phyloP scores from a whole-genome alignment of 495 filamentous ascomycete species.

The Aspergillus wentii region DNA sequence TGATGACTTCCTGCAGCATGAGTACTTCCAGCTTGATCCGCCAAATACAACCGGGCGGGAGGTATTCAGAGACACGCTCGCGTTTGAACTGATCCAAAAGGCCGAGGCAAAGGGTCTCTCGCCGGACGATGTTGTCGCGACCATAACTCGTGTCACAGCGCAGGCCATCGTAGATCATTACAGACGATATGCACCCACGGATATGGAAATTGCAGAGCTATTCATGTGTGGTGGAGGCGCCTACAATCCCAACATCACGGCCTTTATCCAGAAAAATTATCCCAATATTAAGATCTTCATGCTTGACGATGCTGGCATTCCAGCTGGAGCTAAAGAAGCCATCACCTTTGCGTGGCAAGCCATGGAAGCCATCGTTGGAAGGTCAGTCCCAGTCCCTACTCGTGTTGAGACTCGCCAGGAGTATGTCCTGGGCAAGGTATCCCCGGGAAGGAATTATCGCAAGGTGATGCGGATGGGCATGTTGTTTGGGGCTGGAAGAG shows the following conservation, averaged over 20 bases:
- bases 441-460: constrained; percentile 50
- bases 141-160: constrained; percentile 52
- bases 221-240: constrained; percentile 58
- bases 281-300: constrained; percentile 45
- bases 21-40: constrained; percentile 44
- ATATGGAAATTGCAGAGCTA: constrained; percentile 44
- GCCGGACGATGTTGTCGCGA: constrained; percentile 48
- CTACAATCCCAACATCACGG: constrained; percentile 50
- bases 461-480: constrained; percentile 44
- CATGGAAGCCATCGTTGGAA: constrained; percentile 48
- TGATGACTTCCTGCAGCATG: constrained; percentile 43
- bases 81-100: constrained; percentile 41
- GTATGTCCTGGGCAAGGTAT: constrained; percentile 48
- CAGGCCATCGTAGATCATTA: constrained; percentile 54
- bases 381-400: constrained; percentile 46
- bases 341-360: constrained; percentile 54
- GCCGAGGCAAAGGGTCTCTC: constrained; percentile 36
- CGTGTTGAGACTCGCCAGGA: constrained; percentile 43
- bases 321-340: constrained; percentile 50
- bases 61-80: constrained; percentile 50
- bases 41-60: constrained; percentile 57
- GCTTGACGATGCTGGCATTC: constrained; percentile 51
- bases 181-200: constrained; percentile 45
- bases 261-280: constrained; percentile 44
- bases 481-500: constrained; percentile 40